Evolutionary conservation across 1,284 basidiomycete genomes (phyloP), one percentile per base, ranked within the genome.

Genomic region (Cryptococcus deneoformans): DNA sequence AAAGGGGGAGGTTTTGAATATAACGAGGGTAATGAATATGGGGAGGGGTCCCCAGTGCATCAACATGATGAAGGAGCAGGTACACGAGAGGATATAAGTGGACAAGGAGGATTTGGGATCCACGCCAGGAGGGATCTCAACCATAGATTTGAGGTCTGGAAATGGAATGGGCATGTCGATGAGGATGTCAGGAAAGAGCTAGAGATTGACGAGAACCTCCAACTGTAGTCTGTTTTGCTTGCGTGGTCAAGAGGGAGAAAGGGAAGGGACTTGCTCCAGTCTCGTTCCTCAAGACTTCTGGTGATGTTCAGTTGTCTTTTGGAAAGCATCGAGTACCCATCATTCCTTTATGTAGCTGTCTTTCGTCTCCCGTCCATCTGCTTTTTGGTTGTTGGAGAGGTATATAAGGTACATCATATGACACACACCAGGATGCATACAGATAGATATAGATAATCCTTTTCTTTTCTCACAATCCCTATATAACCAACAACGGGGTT

Each of bases 41-140:
- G 20, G 20, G 20, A 20, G 20, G 20, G 20, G 20, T 20, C 20
- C 20, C 20, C 20, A 20, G 20, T 20, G 20, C 20, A 20, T 20
- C 20, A 42, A 10, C 40, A 42, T n/a, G n/a, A n/a, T n/a, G n/a
- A 42, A n/a, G n/a, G 40, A 42, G 40, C 10, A 42, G n/a, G 10
- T 42, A 10, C 10, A 10, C 40, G n/a, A n/a, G n/a, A 42, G n/a
- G n/a, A 10, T 42, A n/a, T n/a, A 42, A n/a, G 60, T 79, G 24
- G 57, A 56, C 24, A 64, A 68, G n/a, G 79, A 10, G 70, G 64
- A 10, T 77, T 83, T 12, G 90, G 89, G 63, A 78, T 93, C 1
- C 88, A 90, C 34, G 82, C 82, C 12, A 80, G 92, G 61, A 84
- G 86, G 51, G 88, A 87, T 2, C 84, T 93, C 47, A 94, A 94